Conservation (phyloP, 2,329 filamentous ascomycete species). For the Coniochaeta ligniaria region DNA sequence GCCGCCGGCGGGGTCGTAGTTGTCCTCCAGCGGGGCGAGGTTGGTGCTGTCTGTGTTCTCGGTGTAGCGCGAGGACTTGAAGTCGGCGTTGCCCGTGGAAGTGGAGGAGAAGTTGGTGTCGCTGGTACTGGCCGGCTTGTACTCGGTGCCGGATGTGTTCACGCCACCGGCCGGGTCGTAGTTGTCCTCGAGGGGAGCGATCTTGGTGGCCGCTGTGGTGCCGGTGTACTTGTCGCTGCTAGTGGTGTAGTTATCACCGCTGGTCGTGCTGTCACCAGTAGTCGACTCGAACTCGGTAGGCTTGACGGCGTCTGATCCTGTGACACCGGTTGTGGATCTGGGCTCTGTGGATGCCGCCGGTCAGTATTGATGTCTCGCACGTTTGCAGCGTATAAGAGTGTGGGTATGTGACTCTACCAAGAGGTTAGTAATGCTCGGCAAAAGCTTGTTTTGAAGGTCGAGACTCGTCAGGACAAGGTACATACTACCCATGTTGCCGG, state of each 20-base stretch:
- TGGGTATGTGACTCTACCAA: not conserved
- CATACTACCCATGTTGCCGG: conserved; percentile 59
- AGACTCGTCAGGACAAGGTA: conserved; percentile 27
- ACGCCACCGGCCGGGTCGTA: not conserved
- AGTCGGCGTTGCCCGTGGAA: conserved; percentile 8
- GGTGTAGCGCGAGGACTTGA: not conserved
- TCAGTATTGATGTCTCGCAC: not conserved
- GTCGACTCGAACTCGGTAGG: conserved; percentile 3
- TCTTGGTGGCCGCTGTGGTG: not conserved
- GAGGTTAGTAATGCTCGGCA: not conserved
- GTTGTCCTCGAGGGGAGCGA: not conserved
- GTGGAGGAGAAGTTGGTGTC: too few relatives aligned
- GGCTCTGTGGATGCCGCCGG: not conserved
- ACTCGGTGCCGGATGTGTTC: not conserved
- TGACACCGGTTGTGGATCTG: not conserved
- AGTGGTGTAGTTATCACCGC: not conserved
- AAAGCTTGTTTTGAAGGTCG: not conserved
- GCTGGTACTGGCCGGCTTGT: conserved; percentile 1
- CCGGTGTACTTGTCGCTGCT: not conserved
- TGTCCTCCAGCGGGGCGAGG: not conserved
- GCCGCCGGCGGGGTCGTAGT: not conserved
- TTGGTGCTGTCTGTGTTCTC: not conserved
- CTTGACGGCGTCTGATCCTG: conserved; percentile 4
- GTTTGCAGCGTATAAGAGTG: not conserved
- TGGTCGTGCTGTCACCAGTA: not conserved